Conservation (phyloP, 169 alveolate species). For the Plasmodium knowlesi region DNA sequence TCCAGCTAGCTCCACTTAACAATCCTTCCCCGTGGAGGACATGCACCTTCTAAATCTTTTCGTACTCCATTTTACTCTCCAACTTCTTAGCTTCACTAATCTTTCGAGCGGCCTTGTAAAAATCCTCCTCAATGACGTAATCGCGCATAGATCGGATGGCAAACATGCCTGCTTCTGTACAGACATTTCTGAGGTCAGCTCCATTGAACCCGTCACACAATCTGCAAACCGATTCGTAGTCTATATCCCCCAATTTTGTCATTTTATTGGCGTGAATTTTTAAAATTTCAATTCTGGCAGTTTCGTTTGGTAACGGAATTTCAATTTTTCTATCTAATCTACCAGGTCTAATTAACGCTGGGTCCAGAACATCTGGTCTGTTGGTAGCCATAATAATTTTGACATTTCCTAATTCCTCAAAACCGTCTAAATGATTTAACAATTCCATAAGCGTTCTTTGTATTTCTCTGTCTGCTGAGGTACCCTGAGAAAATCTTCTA, state of each 20-base stretch:
- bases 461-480: constrained; percentile 99
- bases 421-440: constrained; percentile 99
- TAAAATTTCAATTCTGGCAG: constrained; percentile 95
- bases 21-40: neutral
- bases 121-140: constrained; percentile 98
- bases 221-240: constrained; percentile 95
- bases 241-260: constrained; percentile 96
- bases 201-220: constrained; percentile 98
- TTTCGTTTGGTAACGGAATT: constrained; percentile 98
- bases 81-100: constrained; percentile 96
- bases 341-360: constrained; percentile 99
- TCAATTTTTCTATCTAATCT: constrained; percentile 99
- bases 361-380: constrained; percentile 99
- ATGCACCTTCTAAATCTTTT: constrained; percentile 80
- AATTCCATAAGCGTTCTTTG: constrained; percentile 97
- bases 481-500: constrained; percentile 97
- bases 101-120: constrained; percentile 97
- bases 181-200: constrained; percentile 99
- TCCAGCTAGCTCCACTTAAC: neutral
- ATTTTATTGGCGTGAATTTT: constrained; percentile 97
- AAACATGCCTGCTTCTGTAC: constrained; percentile 97
- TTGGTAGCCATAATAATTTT: constrained; percentile 99
- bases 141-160: constrained; percentile 99
- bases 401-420: constrained; percentile 98
- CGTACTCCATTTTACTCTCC: constrained; percentile 96